phyloP scores from a whole-genome alignment of 495 filamentous ascomycete species.

The Aspergillus steynii region DNA sequence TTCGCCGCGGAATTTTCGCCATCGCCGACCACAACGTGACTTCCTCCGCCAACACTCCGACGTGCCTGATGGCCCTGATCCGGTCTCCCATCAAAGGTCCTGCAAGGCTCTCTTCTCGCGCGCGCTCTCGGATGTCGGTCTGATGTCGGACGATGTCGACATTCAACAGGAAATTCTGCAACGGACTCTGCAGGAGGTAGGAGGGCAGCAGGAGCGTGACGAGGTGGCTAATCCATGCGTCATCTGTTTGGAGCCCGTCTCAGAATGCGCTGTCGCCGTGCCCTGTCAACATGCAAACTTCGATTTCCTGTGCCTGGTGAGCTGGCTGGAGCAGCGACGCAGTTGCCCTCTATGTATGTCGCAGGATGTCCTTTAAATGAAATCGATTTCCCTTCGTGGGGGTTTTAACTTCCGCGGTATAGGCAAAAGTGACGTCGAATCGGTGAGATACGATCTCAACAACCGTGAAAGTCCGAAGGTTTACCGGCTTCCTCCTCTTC shows the following conservation, averaged over 20 bases:
- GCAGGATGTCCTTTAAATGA: not conserved
- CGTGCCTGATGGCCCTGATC: slow-evolving; percentile 2
- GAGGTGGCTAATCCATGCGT: slow-evolving; percentile 44
- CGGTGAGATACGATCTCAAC: slow-evolving; percentile 67
- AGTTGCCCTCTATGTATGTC: slow-evolving; percentile 72
- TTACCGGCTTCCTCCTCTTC: slow-evolving; percentile 43
- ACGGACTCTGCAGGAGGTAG: slow-evolving; percentile 45
- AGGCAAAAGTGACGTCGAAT: slow-evolving; percentile 64
- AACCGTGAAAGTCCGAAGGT: slow-evolving; percentile 54
- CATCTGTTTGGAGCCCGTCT: slow-evolving; percentile 72
- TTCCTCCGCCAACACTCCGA: slow-evolving; percentile 10
- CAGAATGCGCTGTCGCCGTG: slow-evolving; percentile 65
- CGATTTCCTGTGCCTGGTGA: slow-evolving; percentile 80
- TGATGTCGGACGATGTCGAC: slow-evolving; percentile 44
- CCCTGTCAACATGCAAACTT: slow-evolving; percentile 81
- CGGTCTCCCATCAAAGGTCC: not conserved
- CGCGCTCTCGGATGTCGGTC: slow-evolving; percentile 1
- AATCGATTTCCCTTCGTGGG: not conserved
- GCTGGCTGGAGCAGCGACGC: slow-evolving; percentile 74
- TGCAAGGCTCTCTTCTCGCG: not conserved
- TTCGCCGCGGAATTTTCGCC: slow-evolving; percentile 19
- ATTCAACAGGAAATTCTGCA: slow-evolving; percentile 45
- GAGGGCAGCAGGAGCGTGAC: slow-evolving; percentile 35
- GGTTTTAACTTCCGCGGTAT: slow-evolving; percentile 12
- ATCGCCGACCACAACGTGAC: slow-evolving; percentile 24